Conservation (phyloP, 2,329 filamentous ascomycete species). For the Zasmidium citrigriseum region DNA sequence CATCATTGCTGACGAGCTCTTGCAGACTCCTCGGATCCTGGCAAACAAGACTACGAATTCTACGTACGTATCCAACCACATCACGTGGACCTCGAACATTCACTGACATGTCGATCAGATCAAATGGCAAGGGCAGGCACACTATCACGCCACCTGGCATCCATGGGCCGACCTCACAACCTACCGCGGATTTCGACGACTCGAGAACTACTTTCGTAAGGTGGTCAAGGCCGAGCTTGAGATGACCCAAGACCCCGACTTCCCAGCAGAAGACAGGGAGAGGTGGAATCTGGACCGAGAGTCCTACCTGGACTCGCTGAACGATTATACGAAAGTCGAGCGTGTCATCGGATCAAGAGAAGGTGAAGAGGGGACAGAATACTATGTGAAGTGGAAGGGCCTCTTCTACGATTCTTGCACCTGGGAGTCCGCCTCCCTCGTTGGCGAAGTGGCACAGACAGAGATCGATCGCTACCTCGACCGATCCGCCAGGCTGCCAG, state of each 20-base stretch:
- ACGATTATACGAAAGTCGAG: conserved; percentile 90
- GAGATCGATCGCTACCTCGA: conserved; percentile 92
- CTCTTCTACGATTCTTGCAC: conserved; percentile 92
- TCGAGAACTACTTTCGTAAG: conserved; percentile 94
- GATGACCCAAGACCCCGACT: conserved; percentile 71
- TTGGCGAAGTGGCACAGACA: conserved; percentile 77
- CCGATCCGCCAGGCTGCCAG: conserved; percentile 75
- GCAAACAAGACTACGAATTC: conserved; percentile 83
- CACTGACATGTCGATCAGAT: conserved; percentile 57
- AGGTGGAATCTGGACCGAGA: conserved; percentile 96
- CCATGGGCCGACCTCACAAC: conserved; percentile 70
- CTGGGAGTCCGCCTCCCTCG: conserved; percentile 78
- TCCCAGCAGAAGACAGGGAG: conserved; percentile 82
- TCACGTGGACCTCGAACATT: not conserved
- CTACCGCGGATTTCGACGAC: conserved; percentile 80
- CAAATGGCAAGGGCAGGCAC: conserved; percentile 96
- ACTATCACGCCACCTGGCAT: conserved; percentile 96
- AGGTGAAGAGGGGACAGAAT: conserved; percentile 79
- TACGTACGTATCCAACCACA: conserved; percentile 44
- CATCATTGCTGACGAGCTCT: conserved; percentile 1
- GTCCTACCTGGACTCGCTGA: conserved; percentile 81
- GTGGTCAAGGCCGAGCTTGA: conserved; percentile 77
- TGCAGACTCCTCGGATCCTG: conserved; percentile 39
- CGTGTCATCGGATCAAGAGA: conserved; percentile 83
- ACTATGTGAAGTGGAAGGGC: conserved; percentile 87